Base-by-base conservation (phyloP, 78 protist genomes). In the Planoprotostelium fungivorum region DNA sequence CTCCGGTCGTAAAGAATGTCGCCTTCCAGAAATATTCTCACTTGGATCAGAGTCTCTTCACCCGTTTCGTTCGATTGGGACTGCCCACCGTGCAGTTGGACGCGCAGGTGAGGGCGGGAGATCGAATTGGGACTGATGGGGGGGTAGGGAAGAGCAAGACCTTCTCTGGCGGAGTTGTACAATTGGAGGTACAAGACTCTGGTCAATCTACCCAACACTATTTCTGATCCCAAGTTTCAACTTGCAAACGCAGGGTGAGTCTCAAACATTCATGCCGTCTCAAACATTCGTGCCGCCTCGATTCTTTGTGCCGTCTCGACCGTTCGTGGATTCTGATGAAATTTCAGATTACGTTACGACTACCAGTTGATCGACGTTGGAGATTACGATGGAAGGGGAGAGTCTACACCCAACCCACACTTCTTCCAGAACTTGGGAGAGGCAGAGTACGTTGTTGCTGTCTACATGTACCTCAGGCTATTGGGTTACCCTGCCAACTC, bases 391-490 rank as follows among this genome's bases (percentile, higher is more conserved):
- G 94, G 94, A 0, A 25, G 29, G 9, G 98, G 98, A 29, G 98
- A 97, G 89, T 36, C 87, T 37, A 90, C 89, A 38, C 98, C 99
- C 29, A 29, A 35, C 0, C 96, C 97, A 1, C 83, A 91, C 96
- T 98, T 95, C 90, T 90, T 63, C 92, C 99, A 97, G 87, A 98
- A 98, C 88, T 87, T 98, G 1, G 98, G 88, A 34, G 99, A 98
- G 84, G 99, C 99, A 16, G 99, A 98, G 92, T 97, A 96, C 86
- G 83, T 97, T 25, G 99, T 97, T 0, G 90, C 96, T 1, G 51
- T 63, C 63, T 98, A 88, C 96, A 96, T 95, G 98, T 97, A 95
- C 96, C 97, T 98, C 98, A 95, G 99, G 29, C 89, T 98, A 0
- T 34, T 94, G 35, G 99, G 99, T 0, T 97, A 97, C 89, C 96